These are phyloP conservation scores for Sporisorium graminicola DNA, from an alignment of 1,284 basidiomycete genomes.

Conservation along the genomic window DNA sequence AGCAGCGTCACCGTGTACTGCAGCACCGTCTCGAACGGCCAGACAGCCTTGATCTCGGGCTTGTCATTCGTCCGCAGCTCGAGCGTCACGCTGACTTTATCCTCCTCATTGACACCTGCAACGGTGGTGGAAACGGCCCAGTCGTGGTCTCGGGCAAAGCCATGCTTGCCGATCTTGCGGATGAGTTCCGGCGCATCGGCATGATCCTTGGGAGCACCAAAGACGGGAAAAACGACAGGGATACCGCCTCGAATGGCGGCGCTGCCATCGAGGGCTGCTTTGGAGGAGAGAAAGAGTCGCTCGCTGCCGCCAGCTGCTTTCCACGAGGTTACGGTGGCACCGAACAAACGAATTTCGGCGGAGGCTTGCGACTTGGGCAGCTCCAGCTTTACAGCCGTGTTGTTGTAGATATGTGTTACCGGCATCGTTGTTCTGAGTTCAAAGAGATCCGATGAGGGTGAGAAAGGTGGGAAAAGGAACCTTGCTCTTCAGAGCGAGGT, in stretches of 20 bases:
- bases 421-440: conserved; percentile 20
- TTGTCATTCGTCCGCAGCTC: conserved; percentile 41
- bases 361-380: conserved; percentile 47
- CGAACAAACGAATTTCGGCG: conserved; percentile 55
- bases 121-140: conserved; percentile 45
- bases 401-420: conserved; percentile 33
- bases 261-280: conserved; percentile 54
- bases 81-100: conserved; percentile 45
- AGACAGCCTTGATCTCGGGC: conserved; percentile 36
- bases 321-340: conserved; percentile 64
- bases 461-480: neutral
- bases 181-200: conserved; percentile 40
- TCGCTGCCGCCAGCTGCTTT: conserved; percentile 55
- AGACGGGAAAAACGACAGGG: conserved; percentile 64
- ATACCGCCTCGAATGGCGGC: conserved; percentile 61
- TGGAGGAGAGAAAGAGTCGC: conserved; percentile 55
- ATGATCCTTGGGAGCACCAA: conserved; percentile 55
- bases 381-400: conserved; percentile 34
- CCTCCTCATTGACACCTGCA: conserved; percentile 31
- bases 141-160: conserved; percentile 53
- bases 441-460: neutral
- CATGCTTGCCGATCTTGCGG: conserved; percentile 54
- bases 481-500: neutral
- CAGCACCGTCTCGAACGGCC: conserved; percentile 43
- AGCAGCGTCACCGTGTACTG: conserved; percentile 52